Conservation (phyloP, 2,329 filamentous ascomycete species). For the Thelonectria blattea region DNA sequence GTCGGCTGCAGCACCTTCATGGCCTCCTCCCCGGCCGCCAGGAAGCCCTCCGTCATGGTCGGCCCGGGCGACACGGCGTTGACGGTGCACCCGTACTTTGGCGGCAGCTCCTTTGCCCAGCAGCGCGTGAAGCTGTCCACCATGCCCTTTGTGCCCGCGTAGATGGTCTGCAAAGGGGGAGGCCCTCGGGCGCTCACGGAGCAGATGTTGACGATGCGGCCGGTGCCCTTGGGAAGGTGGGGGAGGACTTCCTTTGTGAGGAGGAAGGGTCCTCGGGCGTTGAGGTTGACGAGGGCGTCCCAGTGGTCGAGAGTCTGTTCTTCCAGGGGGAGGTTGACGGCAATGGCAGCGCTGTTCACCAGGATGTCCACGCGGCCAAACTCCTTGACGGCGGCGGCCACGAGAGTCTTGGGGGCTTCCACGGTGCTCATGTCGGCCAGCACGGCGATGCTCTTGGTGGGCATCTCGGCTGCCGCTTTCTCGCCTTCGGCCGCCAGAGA, state of each 20-base stretch:
- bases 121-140: constrained; percentile 53
- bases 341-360: constrained; percentile 45
- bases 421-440: constrained; percentile 50
- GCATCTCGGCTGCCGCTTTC: constrained; percentile 31
- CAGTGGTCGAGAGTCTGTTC: constrained; percentile 48
- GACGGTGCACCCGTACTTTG: constrained; percentile 24
- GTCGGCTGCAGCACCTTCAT: constrained; percentile 50
- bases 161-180: constrained; percentile 50
- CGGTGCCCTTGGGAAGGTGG: constrained; percentile 43
- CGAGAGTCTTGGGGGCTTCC: constrained; percentile 44
- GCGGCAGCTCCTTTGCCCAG: constrained; percentile 48
- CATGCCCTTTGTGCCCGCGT: constrained; percentile 57
- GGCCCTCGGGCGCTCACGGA: constrained; percentile 43
- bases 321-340: constrained; percentile 46
- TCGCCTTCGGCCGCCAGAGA: constrained; percentile 40
- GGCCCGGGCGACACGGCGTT: constrained; percentile 23
- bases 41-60: constrained; percentile 48
- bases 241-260: constrained; percentile 47
- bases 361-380: constrained; percentile 49
- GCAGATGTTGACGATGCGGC: constrained; percentile 52
- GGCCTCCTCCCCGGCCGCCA: constrained; percentile 26
- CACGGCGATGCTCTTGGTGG: constrained; percentile 44
- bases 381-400: constrained; percentile 43
- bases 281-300: constrained; percentile 49
- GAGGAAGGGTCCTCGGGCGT: constrained; percentile 50